Percentiles rank a stretch among this genome's conserved stretches.
Evolutionary conservation across 371 early-diverging fungal genomes (phyloP).

Genomic region (Mucor lusitanicus): DNA sequence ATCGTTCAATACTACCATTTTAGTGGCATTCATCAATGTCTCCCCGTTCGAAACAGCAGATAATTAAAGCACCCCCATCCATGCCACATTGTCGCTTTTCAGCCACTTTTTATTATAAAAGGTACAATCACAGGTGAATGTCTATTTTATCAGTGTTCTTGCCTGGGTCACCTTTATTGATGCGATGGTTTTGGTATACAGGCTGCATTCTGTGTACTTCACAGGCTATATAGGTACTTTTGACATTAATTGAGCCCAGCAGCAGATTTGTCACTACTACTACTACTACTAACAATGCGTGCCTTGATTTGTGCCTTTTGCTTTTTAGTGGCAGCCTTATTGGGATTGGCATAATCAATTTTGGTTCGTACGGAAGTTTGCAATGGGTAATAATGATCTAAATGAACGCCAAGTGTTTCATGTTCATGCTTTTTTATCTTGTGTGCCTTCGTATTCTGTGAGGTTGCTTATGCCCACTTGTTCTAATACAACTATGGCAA

Average conservation of each 20-base stretch:
- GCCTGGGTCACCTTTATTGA: too few relatives aligned
- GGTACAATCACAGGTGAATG: too few relatives aligned
- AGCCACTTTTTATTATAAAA: background rate
- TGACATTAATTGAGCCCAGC: background rate
- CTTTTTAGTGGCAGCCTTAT: conserved; percentile 93
- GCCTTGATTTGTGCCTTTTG: conserved; percentile 56
- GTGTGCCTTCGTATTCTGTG: conserved; percentile 2
- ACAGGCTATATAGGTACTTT: background rate
- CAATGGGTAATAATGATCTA: conserved; percentile 1
- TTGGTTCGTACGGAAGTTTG: conserved; percentile 79
- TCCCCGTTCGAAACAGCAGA: conserved; percentile 90
- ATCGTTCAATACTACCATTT: conserved; percentile 93
- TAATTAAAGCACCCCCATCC: conserved; percentile 64
- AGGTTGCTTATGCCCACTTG: conserved; percentile 41
- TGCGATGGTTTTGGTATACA: background rate
- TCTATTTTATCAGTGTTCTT: too few relatives aligned
- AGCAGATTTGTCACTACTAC: background rate
- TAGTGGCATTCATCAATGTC: conserved; percentile 93
- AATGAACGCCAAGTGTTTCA: background rate
- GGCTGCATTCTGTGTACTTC: background rate
- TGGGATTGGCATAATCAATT: conserved; percentile 67
- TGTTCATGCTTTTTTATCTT: background rate
- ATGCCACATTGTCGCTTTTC: conserved; percentile 73
- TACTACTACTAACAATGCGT: background rate
- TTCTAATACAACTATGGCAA: conserved; percentile 1